Evolutionary conservation across 2,329 filamentous ascomycete genomes (phyloP).

Genomic region (Cordyceps cicadae): DNA sequence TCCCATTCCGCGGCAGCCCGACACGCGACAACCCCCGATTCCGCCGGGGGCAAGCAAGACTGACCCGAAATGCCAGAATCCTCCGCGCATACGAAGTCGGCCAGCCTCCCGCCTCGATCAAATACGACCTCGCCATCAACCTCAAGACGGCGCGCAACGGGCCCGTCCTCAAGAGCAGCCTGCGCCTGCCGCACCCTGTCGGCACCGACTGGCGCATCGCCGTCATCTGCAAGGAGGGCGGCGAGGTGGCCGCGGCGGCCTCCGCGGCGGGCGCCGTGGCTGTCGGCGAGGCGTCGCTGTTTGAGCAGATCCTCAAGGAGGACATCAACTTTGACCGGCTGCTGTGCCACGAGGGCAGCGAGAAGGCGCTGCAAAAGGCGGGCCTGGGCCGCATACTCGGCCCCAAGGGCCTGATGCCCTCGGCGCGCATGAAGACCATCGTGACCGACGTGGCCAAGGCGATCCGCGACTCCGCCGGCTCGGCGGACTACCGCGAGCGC

Average conservation of each 20-base stretch:
- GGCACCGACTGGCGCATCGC: conserved; percentile 82
- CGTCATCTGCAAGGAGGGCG: conserved; percentile 82
- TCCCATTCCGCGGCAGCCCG: not conserved
- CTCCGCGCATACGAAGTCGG: conserved; percentile 90
- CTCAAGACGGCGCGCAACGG: conserved; percentile 79
- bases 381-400: conserved; percentile 74
- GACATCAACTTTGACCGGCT: conserved; percentile 82
- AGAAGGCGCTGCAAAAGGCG: conserved; percentile 73
- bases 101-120: conserved; percentile 59
- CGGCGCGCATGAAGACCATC: conserved; percentile 77
- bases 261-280: conserved; percentile 68
- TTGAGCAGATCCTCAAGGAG: conserved; percentile 65
- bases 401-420: conserved; percentile 89
- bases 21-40: not conserved
- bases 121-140: conserved; percentile 84
- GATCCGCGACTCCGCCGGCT: conserved; percentile 76
- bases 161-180: conserved; percentile 75
- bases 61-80: conserved; percentile 52
- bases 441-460: conserved; percentile 68
- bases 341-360: conserved; percentile 73
- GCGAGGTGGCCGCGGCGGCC: conserved; percentile 65
- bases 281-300: conserved; percentile 79
- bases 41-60: conserved; percentile 4
- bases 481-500: conserved; percentile 78
- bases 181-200: conserved; percentile 82